Percentiles rank a stretch among this genome's conserved stretches.
Evolutionary conservation across 768 basidiomycete species (phyloP).

Genomic region (Boletus sensibilis): DNA sequence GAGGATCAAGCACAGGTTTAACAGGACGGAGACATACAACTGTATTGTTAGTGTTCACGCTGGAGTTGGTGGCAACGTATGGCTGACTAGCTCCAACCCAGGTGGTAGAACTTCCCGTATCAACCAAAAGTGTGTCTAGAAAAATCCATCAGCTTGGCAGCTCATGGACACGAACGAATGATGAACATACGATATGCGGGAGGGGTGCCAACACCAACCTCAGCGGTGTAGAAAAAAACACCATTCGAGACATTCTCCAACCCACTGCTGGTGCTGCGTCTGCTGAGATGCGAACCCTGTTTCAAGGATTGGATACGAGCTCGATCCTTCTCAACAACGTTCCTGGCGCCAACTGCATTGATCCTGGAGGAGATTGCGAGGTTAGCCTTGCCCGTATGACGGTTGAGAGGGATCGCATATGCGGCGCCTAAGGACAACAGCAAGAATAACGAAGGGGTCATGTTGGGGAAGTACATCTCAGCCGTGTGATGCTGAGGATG

Average conservation of each 20-base stretch:
- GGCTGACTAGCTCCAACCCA: conserved; percentile 28
- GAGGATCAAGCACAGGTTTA: conserved; percentile 5
- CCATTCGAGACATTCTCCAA: conserved; percentile 19
- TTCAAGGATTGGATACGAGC: conserved; percentile 16
- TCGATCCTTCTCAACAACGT: conserved; percentile 16
- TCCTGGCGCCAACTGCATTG: conserved; percentile 8
- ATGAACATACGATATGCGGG: conserved; percentile 23
- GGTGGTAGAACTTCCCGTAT: conserved; percentile 34
- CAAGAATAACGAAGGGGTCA: conserved; percentile 8
- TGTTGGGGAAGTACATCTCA: neutral
- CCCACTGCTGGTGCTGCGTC: neutral
- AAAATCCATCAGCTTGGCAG: neutral
- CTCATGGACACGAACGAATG: neutral
- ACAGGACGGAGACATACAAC: conserved; percentile 12
- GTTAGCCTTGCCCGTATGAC: conserved; percentile 11
- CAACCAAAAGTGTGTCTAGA: conserved; percentile 29
- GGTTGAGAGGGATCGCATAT: conserved; percentile 11
- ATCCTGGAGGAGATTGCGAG: conserved; percentile 16
- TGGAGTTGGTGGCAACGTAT: conserved; percentile 17
- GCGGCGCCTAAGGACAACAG: conserved; percentile 4
- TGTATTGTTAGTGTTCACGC: conserved; percentile 17
- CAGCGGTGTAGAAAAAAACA: conserved; percentile 27
- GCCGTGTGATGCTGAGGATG: neutral
- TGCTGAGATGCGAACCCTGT: neutral
- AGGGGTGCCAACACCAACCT: conserved; percentile 29